Evolutionary conservation across 768 basidiomycete genomes (phyloP).

Genomic region (Chalciporus piperatus): DNA sequence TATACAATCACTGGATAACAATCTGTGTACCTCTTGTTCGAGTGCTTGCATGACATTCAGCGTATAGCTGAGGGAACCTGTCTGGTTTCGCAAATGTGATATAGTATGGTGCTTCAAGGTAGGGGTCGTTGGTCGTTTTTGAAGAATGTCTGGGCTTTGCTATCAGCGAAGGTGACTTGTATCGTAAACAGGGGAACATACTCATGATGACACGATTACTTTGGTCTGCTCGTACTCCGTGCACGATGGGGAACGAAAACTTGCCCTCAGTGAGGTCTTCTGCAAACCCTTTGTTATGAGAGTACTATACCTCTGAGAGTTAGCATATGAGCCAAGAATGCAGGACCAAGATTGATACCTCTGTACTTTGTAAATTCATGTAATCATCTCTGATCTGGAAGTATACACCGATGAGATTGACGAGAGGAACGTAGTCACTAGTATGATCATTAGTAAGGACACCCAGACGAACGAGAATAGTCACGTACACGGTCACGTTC

Average conservation of each 20-base stretch:
- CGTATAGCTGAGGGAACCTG: slow-evolving; percentile 87
- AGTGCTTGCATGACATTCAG: slow-evolving; percentile 61
- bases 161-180: not conserved
- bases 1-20: not conserved
- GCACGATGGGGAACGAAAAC: slow-evolving; percentile 78
- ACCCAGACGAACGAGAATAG: not conserved
- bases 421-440: slow-evolving; percentile 88
- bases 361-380: slow-evolving; percentile 87
- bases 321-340: no score
- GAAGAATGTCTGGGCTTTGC: slow-evolving; percentile 68
- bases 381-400: slow-evolving; percentile 98
- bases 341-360: slow-evolving; percentile 43
- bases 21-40: slow-evolving; percentile 47
- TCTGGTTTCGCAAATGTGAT: slow-evolving; percentile 68
- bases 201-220: slow-evolving; percentile 82
- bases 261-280: slow-evolving; percentile 81
- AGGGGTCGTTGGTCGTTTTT: slow-evolving; percentile 84
- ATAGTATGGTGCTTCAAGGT: slow-evolving; percentile 83
- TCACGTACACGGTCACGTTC: slow-evolving; percentile 54
- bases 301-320: slow-evolving; percentile 43
- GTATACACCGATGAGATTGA: slow-evolving; percentile 91
- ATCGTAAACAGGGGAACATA: slow-evolving; percentile 35
- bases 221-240: slow-evolving; percentile 74
- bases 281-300: slow-evolving; percentile 61
- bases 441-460: not conserved